Conservation (phyloP, 805 yeast species). For the Starmerella sirachaensis region DNA sequence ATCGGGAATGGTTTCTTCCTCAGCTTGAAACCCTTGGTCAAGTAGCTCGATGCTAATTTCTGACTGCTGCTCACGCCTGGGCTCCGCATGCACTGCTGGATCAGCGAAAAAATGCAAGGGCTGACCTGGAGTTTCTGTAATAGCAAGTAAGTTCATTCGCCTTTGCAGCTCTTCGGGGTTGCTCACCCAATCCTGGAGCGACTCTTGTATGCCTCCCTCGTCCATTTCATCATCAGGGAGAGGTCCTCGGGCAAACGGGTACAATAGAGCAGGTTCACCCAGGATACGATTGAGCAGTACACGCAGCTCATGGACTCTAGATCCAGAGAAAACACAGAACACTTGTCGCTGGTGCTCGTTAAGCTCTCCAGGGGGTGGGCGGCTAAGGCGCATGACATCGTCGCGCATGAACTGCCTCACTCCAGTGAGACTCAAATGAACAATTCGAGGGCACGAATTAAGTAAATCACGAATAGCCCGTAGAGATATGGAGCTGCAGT, state of each 20-base stretch:
- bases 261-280: background rate
- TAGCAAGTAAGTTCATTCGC: too few species aligned
- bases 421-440: slow-evolving; percentile 87
- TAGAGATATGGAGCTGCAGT: slow-evolving; percentile 69
- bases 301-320: slow-evolving; percentile 68
- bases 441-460: slow-evolving; percentile 69
- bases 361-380: slow-evolving; percentile 87
- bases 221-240: too few species aligned
- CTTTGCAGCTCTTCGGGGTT: too few species aligned
- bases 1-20: too few species aligned
- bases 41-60: too few species aligned
- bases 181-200: too few species aligned
- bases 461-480: slow-evolving; percentile 66
- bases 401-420: slow-evolving; percentile 76
- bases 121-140: too few species aligned
- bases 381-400: slow-evolving; percentile 75
- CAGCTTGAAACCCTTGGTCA: too few species aligned
- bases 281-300: slow-evolving; percentile 44
- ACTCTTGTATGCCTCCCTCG: too few species aligned
- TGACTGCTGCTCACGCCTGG: too few species aligned
- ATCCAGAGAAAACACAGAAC: slow-evolving; percentile 89
- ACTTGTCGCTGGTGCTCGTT: slow-evolving; percentile 71
- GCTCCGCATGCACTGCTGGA: too few species aligned
- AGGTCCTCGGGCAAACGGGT: background rate
- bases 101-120: too few species aligned